Base-by-base conservation (phyloP, 371 early-diverging fungal species). In the Sanchytrium tribonematis region DNA sequence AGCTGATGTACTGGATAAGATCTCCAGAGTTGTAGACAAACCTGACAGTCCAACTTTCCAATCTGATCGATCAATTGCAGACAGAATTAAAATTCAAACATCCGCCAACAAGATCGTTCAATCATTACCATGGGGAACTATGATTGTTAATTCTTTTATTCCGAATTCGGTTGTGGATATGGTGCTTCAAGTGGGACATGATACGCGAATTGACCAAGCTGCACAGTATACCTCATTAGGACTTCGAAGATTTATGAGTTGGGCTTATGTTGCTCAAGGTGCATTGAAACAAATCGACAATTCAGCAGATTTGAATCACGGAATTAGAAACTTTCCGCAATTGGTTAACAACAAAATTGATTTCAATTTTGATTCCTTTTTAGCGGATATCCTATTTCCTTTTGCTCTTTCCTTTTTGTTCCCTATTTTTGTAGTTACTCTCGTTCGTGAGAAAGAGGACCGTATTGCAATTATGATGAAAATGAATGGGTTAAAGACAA, bases 341-440 rank as follows among this genome's bases (percentile, higher is more conserved):
- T 29, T 73, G 66, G n/a, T 30, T 29, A 66, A 68, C 31, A 31
- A 67, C 71, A 28, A 28, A 1, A 17, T 28, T 71, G 31, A 69
- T 29, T 0, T 83, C 66, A 79, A 81, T 0, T 74, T 83, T 69
- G 82, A 80, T 2, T 75, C 80, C 1, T 28, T 81, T 22, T 73
- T 85, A 68, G 87, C 86, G 1, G 67, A 81, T 28, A 78, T 83
- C 67, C 69, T 85, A 68, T 86, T 80, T 74, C 88, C 88, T 29
- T 87, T 85, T 70, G 88, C 85, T n/a, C 78, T 87, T 12, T 79
- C 81, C 1, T 87, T 87, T 75, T 71, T 87, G 73, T 72, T 87
- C 29, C 86, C 86, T 1, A 84, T 85, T 30, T 86, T 86, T 75
- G 83, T 82, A 1, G 77, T 86, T 31, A 80, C 76, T 28, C 73